A percentile compares a stretch with the other conserved stretches of the same genome.
These are phyloP conservation scores for Stenogyne calaminthoides DNA, from an alignment of 305 asterid species.

Conservation along the genomic window DNA sequence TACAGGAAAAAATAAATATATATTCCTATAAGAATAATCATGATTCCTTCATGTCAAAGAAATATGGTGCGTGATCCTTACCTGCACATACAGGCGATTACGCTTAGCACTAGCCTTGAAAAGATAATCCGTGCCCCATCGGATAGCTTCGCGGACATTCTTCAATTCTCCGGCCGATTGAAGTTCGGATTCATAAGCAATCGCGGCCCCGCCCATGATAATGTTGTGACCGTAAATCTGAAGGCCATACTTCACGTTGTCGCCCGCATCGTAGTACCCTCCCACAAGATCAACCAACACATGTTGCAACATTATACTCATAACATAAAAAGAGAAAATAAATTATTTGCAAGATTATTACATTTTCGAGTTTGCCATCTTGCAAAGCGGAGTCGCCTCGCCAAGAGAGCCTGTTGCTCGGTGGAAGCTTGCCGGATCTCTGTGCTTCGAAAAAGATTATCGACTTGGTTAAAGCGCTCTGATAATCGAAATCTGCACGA, in stretches of 20 bases:
- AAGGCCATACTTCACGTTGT: constrained; percentile 75
- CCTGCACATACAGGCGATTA: constrained; percentile 63
- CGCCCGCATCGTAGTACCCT: constrained; percentile 91
- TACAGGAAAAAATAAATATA: too few relatives aligned
- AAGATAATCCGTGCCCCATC: constrained; percentile 80
- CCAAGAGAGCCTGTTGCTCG: constrained; percentile 61
- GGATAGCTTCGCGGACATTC: constrained; percentile 46
- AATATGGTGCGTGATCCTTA: constrained; percentile 7
- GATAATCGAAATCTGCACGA: constrained; percentile 48
- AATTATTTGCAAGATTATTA: too few relatives aligned
- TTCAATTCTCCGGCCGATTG: constrained; percentile 63
- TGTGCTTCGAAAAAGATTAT: constrained; percentile 84
- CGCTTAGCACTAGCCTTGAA: constrained; percentile 56
- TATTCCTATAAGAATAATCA: too few relatives aligned
- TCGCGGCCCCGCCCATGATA: constrained; percentile 78
- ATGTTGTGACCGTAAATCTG: constrained; percentile 76
- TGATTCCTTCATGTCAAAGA: too few relatives aligned
- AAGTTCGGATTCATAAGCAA: constrained; percentile 45
- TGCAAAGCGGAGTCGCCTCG: constrained; percentile 80
- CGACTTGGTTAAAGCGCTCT: constrained; percentile 62
- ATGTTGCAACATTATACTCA: background rate
- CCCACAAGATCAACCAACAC: constrained; percentile 79
- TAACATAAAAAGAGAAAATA: too few relatives aligned
- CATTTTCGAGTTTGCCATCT: constrained; percentile 69
- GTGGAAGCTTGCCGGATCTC: constrained; percentile 88